A percentile compares a stretch with the other conserved stretches of the same genome.
These are phyloP conservation scores for Wakefieldia striispora DNA, from an alignment of 768 basidiomycete species.

Conservation along the genomic window DNA sequence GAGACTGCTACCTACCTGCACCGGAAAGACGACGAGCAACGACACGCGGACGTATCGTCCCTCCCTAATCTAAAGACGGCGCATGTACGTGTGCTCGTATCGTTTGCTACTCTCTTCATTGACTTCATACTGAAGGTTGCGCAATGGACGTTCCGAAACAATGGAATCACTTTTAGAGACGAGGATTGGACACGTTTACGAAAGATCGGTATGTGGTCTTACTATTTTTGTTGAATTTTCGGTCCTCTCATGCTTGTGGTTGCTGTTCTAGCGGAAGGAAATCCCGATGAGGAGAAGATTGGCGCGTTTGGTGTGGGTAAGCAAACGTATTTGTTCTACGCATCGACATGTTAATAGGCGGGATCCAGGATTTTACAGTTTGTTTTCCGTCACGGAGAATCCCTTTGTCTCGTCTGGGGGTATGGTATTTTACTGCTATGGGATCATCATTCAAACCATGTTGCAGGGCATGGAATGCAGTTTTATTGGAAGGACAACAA, in stretches of 20 bases:
- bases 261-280: constrained; percentile 18
- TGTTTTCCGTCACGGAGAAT: constrained; percentile 82
- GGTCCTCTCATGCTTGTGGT: neutral
- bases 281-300: constrained; percentile 26
- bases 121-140: constrained; percentile 47
- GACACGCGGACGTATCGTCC: constrained; percentile 8
- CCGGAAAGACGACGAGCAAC: constrained; percentile 9
- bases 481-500: constrained; percentile 96
- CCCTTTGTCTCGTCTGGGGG: constrained; percentile 82
- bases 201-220: constrained; percentile 11
- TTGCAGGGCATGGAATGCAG: constrained; percentile 82
- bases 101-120: neutral
- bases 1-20: constrained; percentile 56
- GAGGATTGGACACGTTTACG: constrained; percentile 17
- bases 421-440: constrained; percentile 23
- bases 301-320: constrained; percentile 26
- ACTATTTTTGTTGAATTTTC: neutral
- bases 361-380: constrained; percentile 63
- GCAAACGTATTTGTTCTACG: neutral
- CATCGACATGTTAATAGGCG: neutral
- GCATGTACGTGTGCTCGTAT: constrained; percentile 37
- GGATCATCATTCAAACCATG: neutral
- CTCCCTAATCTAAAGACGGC: constrained; percentile 68
- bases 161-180: constrained; percentile 74
- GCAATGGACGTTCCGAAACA: constrained; percentile 86